A percentile compares a stretch with the other conserved stretches of the same genome.
phyloP scores from a whole-genome alignment of 371 early-diverging fungal species.

The Funneliformis caledonium region DNA sequence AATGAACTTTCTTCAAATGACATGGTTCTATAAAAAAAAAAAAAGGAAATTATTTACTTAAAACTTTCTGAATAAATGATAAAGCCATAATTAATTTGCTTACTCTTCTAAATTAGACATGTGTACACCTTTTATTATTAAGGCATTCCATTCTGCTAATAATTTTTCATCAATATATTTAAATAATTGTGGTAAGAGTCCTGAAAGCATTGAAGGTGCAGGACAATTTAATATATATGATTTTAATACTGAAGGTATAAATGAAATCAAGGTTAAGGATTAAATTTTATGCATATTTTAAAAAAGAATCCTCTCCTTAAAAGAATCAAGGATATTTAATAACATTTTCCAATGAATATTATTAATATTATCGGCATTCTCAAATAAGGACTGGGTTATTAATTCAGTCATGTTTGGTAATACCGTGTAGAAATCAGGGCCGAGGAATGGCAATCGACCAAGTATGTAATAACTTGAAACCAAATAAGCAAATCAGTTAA shows the following conservation, averaged over 20 bases:
- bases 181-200: constrained; percentile 18
- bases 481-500: background rate
- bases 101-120: constrained; percentile 7
- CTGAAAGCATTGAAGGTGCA: background rate
- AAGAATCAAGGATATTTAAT: constrained; percentile 16
- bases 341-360: constrained; percentile 33
- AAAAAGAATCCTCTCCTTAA: too few species aligned
- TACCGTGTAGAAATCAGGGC: background rate
- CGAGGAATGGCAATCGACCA: constrained; percentile 1
- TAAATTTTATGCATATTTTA: too few species aligned
- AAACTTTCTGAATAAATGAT: background rate
- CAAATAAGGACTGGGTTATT: background rate
- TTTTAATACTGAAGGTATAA: constrained; percentile 3
- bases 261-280: background rate
- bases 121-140: constrained; percentile 2
- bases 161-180: constrained; percentile 21
- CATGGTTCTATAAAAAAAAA: background rate
- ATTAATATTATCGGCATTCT: constrained; percentile 8
- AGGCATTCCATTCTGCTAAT: constrained; percentile 2
- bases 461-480: constrained; percentile 13
- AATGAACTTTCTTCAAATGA: background rate
- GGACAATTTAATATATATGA: constrained; percentile 10
- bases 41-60: background rate
- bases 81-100: background rate
- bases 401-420: constrained; percentile 14